Base-by-base conservation (phyloP, 2,329 filamentous ascomycete genomes). In the Alternaria panax region DNA sequence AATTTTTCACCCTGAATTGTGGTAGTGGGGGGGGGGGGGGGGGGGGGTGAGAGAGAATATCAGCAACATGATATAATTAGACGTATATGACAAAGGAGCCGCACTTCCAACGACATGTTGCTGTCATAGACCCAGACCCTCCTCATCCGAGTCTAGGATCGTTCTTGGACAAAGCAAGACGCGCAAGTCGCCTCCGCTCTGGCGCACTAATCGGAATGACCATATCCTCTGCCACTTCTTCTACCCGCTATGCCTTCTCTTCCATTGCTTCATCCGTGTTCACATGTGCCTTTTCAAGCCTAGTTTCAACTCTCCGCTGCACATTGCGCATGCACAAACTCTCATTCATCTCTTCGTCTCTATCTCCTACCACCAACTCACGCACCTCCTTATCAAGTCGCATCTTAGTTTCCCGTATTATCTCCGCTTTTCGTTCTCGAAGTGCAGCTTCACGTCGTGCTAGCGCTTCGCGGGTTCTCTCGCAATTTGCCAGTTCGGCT, bases 141-240 rank as follows among this genome's bases (percentile, higher is more conserved):
- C 12, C 20, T 41, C 38, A 41, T 3, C 27, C 25, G n/a, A 55
- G 34, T 8, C 53, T 48, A 24, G 32, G 32, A 18, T 50, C 53
- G 6, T 36, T 25, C 14, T 55, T 41, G 14, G 50, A 22, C n/a
- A 55, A 11, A 11, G 24, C 34, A 11, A 55, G 27, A 24, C 34
- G 43, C 5, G 43, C 53, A 36, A 48, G 34, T 25, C 53, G 47
- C 24, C 53, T 55, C 14, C 53, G 43, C 36, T 55, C 53, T 7
- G 42, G 42, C 12, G 32, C 42, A 48, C 53, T 55, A 1, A 55
- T 32, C 1, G 43, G 43, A 6, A 50, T 24, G 1, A 8, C 4
- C n/a, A 22, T 50, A 18, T 40, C 47, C 16, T 28, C 34, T 5
- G 18, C 11, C 6, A n/a, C 27, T 5, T 20, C 9, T 2, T 34